Evolutionary conservation across 257 asterid genomes (phyloP).

Genomic region (Nicotiana attenuata): DNA sequence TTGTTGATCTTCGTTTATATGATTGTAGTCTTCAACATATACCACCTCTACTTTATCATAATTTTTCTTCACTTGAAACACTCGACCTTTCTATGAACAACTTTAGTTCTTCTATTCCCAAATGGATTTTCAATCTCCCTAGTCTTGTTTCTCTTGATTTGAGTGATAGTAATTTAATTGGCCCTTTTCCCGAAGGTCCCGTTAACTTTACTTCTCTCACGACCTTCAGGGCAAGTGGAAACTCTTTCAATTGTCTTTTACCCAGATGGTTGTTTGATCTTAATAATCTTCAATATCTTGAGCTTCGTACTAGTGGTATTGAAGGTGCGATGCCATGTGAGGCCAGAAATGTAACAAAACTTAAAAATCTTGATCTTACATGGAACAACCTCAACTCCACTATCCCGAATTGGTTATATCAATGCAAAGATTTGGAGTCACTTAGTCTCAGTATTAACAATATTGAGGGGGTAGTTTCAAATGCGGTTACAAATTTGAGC

Average conservation of each 20-base stretch:
- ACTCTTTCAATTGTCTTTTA: too few relatives aligned
- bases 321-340: slow-evolving; percentile 14
- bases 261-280: not conserved
- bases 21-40: not conserved
- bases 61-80: not conserved
- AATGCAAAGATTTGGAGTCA: slow-evolving; percentile 12
- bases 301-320: not conserved
- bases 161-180: not conserved
- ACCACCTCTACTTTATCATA: not conserved
- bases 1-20: not conserved
- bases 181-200: not conserved
- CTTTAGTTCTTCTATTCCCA: not conserved
- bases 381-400: not conserved
- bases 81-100: not conserved
- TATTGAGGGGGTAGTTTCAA: slow-evolving; percentile 21
- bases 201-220: not conserved
- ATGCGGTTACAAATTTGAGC: slow-evolving; percentile 18
- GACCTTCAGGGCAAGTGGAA: accelerated
- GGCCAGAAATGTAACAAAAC: slow-evolving; percentile 20
- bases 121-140: not conserved
- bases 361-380: slow-evolving; percentile 13
- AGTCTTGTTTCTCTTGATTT: not conserved
- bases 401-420: slow-evolving; percentile 31
- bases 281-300: not conserved
- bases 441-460: not conserved